Evolutionary conservation across 305 asterid species (phyloP).

Genomic region (Fraxinus baroniana): DNA sequence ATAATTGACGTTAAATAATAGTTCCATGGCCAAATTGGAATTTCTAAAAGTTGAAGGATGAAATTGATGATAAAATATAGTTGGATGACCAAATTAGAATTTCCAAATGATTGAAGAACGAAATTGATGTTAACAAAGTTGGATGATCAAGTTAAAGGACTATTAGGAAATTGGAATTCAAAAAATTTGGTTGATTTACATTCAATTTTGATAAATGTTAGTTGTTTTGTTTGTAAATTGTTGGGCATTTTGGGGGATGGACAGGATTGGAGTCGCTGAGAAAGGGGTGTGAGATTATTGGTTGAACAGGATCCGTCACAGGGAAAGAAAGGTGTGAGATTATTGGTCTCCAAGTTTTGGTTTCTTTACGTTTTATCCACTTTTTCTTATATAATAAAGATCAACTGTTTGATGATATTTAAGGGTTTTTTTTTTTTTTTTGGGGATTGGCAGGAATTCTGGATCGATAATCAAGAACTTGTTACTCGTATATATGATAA

Average conservation of each 20-base stretch:
- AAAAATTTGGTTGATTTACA: too few relatives aligned
- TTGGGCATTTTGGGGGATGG: slow-evolving; percentile 19
- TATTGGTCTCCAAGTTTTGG: slow-evolving; percentile 91
- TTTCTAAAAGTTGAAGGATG: too few relatives aligned
- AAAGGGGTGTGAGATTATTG: slow-evolving; percentile 77
- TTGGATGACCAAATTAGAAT: too few relatives aligned
- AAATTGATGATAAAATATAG: too few relatives aligned
- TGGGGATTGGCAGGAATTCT: slow-evolving; percentile 60
- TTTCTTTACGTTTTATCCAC: background rate
- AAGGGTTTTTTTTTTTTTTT: background rate
- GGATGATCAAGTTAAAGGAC: too few relatives aligned
- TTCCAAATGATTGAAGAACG: too few relatives aligned
- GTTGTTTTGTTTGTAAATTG: slow-evolving; percentile 5
- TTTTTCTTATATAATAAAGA: background rate
- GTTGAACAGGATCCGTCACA: slow-evolving; percentile 81
- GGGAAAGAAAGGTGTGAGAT: slow-evolving; percentile 60
- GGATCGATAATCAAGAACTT: slow-evolving; percentile 95
- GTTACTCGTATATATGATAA: slow-evolving; percentile 67
- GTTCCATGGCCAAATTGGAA: too few relatives aligned
- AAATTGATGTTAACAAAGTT: too few relatives aligned
- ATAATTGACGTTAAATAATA: too few relatives aligned
- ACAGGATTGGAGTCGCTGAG: slow-evolving; percentile 86
- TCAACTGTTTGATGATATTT: slow-evolving; percentile 6
- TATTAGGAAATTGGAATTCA: too few relatives aligned
- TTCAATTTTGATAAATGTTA: background rate